Evolutionary conservation across 2,329 filamentous ascomycete genomes (phyloP), one percentile per base, ranked within the genome.

Genomic region (Colletotrichum cereale): DNA sequence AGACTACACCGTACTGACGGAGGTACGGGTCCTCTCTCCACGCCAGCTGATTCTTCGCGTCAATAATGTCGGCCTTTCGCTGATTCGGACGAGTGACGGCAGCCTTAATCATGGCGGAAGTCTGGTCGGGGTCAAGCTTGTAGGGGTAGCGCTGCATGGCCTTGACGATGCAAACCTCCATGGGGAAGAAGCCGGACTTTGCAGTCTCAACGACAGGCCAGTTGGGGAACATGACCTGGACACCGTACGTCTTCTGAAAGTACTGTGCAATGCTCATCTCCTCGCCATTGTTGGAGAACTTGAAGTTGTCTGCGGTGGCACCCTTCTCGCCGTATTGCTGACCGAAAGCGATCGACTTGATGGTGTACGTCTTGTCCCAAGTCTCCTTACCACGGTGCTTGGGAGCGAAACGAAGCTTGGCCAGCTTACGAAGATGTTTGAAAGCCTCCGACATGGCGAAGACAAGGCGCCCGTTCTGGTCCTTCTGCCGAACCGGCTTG

Each of bases 81-180:
- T 90, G 79, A 0, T 80, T 79, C 0, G 96, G 96, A 1, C 91
- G 88, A 7, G 92, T 94, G 5, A 97, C 96, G 0, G 96, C 95
- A 76, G 96, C 94, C 80, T 93, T 96, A 84, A 99, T 98, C 96
- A 99, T 99, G 6, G 87, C 83, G 0, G 91, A 84, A 0, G 96
- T 98, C 82, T 97, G 86, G 0, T 82, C 79, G 0, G 87, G 84
- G 64, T 87, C 87, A 1, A 93, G 79, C 80, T 92, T 93, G 82
- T 84, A 91, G 0, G 84, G 83, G 74, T 91, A 93, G 0, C 88
- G 84, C 78, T 92, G 90, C 77, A 89, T 86, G 0, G 83, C 80
- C 44, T 84, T 76, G 8, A 90, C 74, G 11, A 82, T 80, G 66
- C 88, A 89, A 4, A 90, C 78, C 75, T 93, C 91, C 82, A 92